Percentiles rank a stretch among this genome's conserved stretches.
These are phyloP conservation scores for Phytophthora aleatoria DNA, from an alignment of 352 stramenopile species.

Conservation along the genomic window DNA sequence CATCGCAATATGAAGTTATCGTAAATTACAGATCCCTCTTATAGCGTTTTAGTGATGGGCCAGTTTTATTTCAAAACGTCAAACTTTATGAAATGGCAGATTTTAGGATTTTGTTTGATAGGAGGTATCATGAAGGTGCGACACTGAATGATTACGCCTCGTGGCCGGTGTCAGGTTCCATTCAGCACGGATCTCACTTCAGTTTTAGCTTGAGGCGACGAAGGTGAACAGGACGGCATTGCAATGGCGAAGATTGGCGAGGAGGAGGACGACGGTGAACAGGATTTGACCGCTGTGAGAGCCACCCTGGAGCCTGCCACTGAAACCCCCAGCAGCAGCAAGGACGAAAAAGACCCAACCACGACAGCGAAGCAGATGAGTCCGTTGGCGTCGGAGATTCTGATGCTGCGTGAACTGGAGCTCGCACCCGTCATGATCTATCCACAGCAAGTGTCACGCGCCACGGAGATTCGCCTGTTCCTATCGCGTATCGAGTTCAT, in stretches of 20 bases:
- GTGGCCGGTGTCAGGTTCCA: not conserved
- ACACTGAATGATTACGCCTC: conserved; percentile 13
- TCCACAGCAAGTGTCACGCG: conserved; percentile 57
- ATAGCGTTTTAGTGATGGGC: not conserved
- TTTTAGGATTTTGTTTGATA: not conserved
- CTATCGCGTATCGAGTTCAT: conserved; percentile 66
- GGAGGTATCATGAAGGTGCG: conserved; percentile 2
- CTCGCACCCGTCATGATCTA: conserved; percentile 51
- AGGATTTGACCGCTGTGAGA: conserved; percentile 10
- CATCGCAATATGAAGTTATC: not conserved
- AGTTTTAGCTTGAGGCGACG: conserved; percentile 8
- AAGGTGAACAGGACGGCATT: conserved; percentile 1
- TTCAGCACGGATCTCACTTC: conserved; percentile 32
- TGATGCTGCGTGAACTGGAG: conserved; percentile 41
- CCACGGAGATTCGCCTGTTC: conserved; percentile 58
- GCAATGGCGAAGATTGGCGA: conserved; percentile 18
- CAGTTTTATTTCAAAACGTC: too few species aligned
- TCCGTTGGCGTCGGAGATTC: conserved; percentile 28
- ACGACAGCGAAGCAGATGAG: conserved; percentile 8
- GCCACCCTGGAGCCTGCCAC: not conserved
- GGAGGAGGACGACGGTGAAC: conserved; percentile 18
- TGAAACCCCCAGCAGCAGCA: conserved; percentile 2
- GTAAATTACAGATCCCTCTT: not conserved
- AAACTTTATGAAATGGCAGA: too few species aligned
- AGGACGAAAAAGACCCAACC: conserved; percentile 4